These are phyloP conservation scores for Pyrus pyrifolia DNA, from an alignment of 306 rosid species.

Conservation along the genomic window DNA sequence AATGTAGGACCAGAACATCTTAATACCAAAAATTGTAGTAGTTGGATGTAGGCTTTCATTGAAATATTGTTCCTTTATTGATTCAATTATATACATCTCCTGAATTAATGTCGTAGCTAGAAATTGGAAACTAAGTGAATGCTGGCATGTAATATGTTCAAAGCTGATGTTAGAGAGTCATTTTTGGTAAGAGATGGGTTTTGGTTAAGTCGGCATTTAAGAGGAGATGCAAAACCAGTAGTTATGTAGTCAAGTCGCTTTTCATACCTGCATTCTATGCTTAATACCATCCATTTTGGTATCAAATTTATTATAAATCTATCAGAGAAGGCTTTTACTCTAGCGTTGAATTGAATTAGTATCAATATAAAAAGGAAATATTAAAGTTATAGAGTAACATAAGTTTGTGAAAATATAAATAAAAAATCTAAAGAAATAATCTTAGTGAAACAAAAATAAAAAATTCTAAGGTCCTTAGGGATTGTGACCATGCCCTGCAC, in stretches of 20 bases:
- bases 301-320: conserved; percentile 11
- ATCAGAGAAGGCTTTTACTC: not conserved
- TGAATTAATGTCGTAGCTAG: not conserved
- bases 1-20: not conserved
- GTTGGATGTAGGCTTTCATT: not conserved
- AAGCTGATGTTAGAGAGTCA: not conserved
- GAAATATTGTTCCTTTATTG: not conserved
- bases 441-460: too few species aligned
- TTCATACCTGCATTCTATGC: conserved; percentile 10
- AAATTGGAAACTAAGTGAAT: not conserved
- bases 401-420: not conserved
- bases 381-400: not conserved
- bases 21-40: not conserved
- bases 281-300: not conserved
- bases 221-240: not conserved
- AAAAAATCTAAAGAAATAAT: not conserved
- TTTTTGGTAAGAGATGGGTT: not conserved
- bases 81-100: not conserved
- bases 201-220: conserved; percentile 8
- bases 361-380: not conserved
- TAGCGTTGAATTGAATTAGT: not conserved
- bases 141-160: not conserved
- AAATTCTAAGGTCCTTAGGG: not conserved
- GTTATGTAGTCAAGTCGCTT: conserved; percentile 13
- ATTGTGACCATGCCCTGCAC: not conserved